phyloP scores from a whole-genome alignment of 805 yeast species.

The Saturnispora sanitii region DNA sequence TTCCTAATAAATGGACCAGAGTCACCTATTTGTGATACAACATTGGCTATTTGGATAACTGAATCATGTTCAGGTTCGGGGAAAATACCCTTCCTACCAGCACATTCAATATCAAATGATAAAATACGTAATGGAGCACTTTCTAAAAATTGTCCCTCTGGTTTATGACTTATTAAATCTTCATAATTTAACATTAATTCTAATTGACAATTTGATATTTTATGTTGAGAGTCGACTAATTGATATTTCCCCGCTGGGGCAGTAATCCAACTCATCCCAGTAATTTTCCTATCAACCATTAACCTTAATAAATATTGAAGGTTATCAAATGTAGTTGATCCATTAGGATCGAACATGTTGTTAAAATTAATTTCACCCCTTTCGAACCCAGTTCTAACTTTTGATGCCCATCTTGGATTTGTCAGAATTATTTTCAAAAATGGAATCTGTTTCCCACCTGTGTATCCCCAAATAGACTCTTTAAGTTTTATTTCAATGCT shows the following conservation, averaged over 20 bases:
- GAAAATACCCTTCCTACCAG: constrained; percentile 93
- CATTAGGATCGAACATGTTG: constrained; percentile 48
- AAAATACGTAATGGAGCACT: constrained; percentile 89
- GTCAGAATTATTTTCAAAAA: constrained; percentile 66
- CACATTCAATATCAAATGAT: constrained; percentile 96
- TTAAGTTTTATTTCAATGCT: constrained; percentile 53
- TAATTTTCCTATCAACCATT: constrained; percentile 86
- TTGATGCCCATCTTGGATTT: constrained; percentile 57
- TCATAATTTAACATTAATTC: constrained; percentile 65
- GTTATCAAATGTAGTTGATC: constrained; percentile 76
- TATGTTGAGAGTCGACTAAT: constrained; percentile 28
- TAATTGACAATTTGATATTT: constrained; percentile 72
- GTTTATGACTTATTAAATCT: constrained; percentile 66
- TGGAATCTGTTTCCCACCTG: constrained; percentile 66
- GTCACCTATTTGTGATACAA: constrained; percentile 77
- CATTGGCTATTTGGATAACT: constrained; percentile 95
- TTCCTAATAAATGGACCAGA: constrained; percentile 84
- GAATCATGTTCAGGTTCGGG: constrained; percentile 93
- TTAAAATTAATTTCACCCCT: constrained; percentile 64
- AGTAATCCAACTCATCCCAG: constrained; percentile 97
- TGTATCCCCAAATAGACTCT: constrained; percentile 91
- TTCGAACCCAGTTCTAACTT: constrained; percentile 73
- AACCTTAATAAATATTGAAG: constrained; percentile 75
- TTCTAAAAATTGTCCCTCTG: constrained; percentile 90
- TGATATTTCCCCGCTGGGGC: constrained; percentile 66